These are phyloP conservation scores for Panellus pusillus DNA, from an alignment of 768 basidiomycete species.

Conservation along the genomic window DNA sequence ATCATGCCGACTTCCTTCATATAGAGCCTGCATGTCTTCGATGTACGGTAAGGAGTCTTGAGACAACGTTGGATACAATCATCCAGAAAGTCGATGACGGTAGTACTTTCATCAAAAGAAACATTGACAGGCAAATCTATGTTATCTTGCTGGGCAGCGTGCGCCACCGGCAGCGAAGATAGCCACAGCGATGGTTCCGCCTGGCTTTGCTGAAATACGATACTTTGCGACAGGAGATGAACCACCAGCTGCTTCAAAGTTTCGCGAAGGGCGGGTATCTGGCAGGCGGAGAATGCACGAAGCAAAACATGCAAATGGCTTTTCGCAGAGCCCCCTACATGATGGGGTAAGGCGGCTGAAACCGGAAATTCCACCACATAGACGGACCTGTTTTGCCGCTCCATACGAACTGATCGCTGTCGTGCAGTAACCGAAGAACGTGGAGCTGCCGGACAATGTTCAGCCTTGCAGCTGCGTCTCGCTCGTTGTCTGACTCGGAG, in stretches of 20 bases:
- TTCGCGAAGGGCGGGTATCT: slow-evolving; percentile 48
- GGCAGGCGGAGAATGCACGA: slow-evolving; percentile 53
- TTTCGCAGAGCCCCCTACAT: slow-evolving; percentile 46
- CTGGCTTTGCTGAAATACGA: slow-evolving; percentile 78
- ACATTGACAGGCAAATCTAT: slow-evolving; percentile 53
- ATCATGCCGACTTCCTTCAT: slow-evolving; percentile 22
- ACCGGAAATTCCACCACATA: background rate
- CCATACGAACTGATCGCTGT: slow-evolving; percentile 82
- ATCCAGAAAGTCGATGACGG: slow-evolving; percentile 72
- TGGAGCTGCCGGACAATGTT: slow-evolving; percentile 71
- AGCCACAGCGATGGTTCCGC: slow-evolving; percentile 79
- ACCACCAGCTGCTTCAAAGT: slow-evolving; percentile 55
- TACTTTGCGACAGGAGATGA: slow-evolving; percentile 65
- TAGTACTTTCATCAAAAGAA: slow-evolving; percentile 52
- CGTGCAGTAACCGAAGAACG: slow-evolving; percentile 67
- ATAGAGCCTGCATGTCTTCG: slow-evolving; percentile 57
- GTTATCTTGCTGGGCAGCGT: slow-evolving; percentile 15
- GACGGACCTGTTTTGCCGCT: slow-evolving; percentile 67
- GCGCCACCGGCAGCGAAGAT: slow-evolving; percentile 52
- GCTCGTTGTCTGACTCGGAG: slow-evolving; percentile 20
- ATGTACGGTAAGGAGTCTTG: slow-evolving; percentile 85
- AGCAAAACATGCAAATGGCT: slow-evolving; percentile 77
- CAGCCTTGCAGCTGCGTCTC: slow-evolving; percentile 32
- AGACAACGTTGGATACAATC: slow-evolving; percentile 81
- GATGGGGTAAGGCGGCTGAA: background rate